These are phyloP conservation scores for Pleurozium schreberi DNA, from an alignment of 225 moss, liverwort and hornwort species.

Conservation along the genomic window DNA sequence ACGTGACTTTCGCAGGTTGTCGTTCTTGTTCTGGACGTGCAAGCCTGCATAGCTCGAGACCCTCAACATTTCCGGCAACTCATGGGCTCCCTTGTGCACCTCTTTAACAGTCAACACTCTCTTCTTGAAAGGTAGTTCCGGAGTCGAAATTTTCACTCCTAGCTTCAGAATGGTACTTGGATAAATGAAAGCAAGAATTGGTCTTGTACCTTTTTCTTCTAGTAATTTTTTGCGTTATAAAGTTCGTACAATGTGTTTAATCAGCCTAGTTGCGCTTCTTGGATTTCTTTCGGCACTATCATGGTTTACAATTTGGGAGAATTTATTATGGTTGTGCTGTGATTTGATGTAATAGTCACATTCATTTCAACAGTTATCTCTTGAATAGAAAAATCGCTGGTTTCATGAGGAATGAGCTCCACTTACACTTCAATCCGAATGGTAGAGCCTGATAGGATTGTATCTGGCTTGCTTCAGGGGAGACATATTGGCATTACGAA, in stretches of 20 bases:
- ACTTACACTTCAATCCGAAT: background rate
- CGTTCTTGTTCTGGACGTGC: constrained; percentile 73
- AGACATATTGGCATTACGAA: constrained; percentile 66
- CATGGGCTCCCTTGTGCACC: constrained; percentile 73
- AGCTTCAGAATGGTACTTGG: background rate
- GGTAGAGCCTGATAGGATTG: background rate
- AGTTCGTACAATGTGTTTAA: background rate
- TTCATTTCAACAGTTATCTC: background rate
- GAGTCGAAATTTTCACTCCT: background rate
- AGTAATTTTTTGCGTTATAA: background rate
- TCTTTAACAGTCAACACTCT: constrained; percentile 60
- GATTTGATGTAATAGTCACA: background rate
- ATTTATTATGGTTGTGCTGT: background rate
- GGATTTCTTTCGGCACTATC: background rate
- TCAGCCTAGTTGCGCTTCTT: background rate
- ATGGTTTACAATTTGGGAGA: background rate
- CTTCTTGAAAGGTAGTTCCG: constrained; percentile 68
- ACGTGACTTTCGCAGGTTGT: constrained; percentile 48
- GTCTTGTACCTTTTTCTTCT: background rate
- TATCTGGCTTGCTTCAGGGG: constrained; percentile 42
- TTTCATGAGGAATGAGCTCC: background rate
- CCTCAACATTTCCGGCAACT: constrained; percentile 76
- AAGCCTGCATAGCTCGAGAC: constrained; percentile 82
- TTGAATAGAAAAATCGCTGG: background rate
- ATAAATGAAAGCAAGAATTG: background rate